Evolutionary conservation across 2,329 filamentous ascomycete genomes (phyloP).

Genomic region (Knufia fluminis): DNA sequence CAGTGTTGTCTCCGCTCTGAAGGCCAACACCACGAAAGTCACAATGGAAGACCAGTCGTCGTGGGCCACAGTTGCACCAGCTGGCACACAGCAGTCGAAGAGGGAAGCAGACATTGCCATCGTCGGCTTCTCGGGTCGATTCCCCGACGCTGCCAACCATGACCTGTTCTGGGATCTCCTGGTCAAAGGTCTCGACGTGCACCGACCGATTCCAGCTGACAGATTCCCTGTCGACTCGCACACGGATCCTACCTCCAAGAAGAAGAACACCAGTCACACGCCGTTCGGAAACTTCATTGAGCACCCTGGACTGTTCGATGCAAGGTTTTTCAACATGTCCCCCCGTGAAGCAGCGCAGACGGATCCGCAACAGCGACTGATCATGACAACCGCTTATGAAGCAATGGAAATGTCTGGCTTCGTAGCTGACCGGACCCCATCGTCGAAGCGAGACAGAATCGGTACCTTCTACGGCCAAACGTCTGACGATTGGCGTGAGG

Average conservation of each 20-base stretch:
- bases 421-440: constrained; percentile 61
- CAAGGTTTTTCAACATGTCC: constrained; percentile 82
- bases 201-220: constrained; percentile 51
- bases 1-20: constrained; percentile 46
- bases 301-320: constrained; percentile 67
- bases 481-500: constrained; percentile 68
- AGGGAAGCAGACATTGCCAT: constrained; percentile 67
- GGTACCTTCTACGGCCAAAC: constrained; percentile 69
- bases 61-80: constrained; percentile 30
- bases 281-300: constrained; percentile 69
- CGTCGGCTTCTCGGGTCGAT: constrained; percentile 71
- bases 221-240: constrained; percentile 67
- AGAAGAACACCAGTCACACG: constrained; percentile 66
- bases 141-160: constrained; percentile 61
- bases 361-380: constrained; percentile 71
- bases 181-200: constrained; percentile 64
- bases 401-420: constrained; percentile 74
- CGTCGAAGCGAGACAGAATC: constrained; percentile 55
- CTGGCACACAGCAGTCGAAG: constrained; percentile 30
- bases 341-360: constrained; percentile 70
- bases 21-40: constrained; percentile 28
- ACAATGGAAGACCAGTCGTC: constrained; percentile 29
- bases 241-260: constrained; percentile 61
- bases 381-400: constrained; percentile 68
- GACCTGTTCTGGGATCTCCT: constrained; percentile 69